Base-by-base conservation (phyloP, 768 basidiomycete genomes). In the Austroboletus eburneus region DNA sequence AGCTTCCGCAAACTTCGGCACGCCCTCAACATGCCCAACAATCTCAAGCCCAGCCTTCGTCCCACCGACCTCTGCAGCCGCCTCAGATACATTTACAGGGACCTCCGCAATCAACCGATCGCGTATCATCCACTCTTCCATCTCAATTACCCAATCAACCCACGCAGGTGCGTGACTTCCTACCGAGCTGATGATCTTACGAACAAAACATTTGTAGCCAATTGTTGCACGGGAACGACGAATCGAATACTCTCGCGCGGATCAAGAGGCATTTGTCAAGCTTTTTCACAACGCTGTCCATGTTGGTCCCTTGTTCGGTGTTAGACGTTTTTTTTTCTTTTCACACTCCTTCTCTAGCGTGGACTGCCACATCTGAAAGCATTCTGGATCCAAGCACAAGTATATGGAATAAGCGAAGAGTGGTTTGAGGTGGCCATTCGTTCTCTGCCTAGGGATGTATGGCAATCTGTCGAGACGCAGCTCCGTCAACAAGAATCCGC, bases 261-360 rank as follows among this genome's bases (percentile, higher is more conserved):
- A 52, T 39, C 51, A 51, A 40, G 58, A 49, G 12, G 45, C 16
- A 14, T 65, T 66, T 21, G 40, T 53, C 22, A 50, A 46, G 17
- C 34, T 33, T 22, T 67, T 65, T 25, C 65, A 59, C 30, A 17
- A 6, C 1, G 57, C 52, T 13, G 40, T 54, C 8, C 44, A 52
- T 35, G 64, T 65, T 41, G 4, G 63, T 51, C 13, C 30, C 39
- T 41, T 22, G 8, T 46, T 49, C 10, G 18, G 38, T 35, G 14
- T 38, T 33, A n/a, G n/a, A n/a, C 9, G 1, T 14, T 33, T 36
- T 45, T 25, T 42, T 56, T 14, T 36, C 35, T 43, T 25, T 43
- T 57, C 30, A 59, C 24, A 17, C 23, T 4, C 21, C 17, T 23
- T 23, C 14, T 12, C 30, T 36, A 64, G 62, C 42, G 38, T n/a